phyloP scores from a whole-genome alignment of 805 yeast species.

The Wickerhamiella alocasiicola region DNA sequence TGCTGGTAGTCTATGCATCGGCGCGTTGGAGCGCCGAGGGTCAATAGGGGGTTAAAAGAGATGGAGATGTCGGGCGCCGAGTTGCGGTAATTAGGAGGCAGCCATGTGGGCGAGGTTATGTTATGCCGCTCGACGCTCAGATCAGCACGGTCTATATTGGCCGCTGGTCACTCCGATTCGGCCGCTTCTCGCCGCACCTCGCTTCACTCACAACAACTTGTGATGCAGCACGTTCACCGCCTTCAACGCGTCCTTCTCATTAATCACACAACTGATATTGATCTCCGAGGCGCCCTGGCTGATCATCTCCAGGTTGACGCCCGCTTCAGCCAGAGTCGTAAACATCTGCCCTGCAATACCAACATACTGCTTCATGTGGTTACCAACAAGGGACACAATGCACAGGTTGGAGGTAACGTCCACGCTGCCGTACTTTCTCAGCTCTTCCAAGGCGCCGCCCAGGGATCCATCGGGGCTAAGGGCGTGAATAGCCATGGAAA shows the following conservation, averaged over 20 bases:
- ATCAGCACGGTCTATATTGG: too few species aligned
- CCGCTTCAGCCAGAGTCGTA: slow-evolving; percentile 81
- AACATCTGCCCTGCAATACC: slow-evolving; percentile 98
- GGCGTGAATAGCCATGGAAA: slow-evolving; percentile 90
- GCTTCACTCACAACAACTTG: slow-evolving; percentile 37
- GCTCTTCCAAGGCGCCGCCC: slow-evolving; percentile 62
- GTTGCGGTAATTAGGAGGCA: too few species aligned
- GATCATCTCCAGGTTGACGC: slow-evolving; percentile 93
- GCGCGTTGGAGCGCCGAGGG: too few species aligned
- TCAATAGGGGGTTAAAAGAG: too few species aligned
- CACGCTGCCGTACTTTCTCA: slow-evolving; percentile 71
- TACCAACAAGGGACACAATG: slow-evolving; percentile 88
- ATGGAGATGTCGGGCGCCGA: too few species aligned
- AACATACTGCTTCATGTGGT: slow-evolving; percentile 90
- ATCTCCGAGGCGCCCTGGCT: slow-evolving; percentile 97
- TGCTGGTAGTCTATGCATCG: too few species aligned
- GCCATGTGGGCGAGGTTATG: too few species aligned
- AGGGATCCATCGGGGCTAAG: slow-evolving; percentile 46
- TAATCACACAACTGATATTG: slow-evolving; percentile 89
- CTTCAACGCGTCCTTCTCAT: slow-evolving; percentile 65
- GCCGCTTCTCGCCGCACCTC: background rate
- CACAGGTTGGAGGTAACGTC: slow-evolving; percentile 82
- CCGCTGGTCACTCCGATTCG: too few species aligned
- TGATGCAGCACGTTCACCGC: slow-evolving; percentile 82
- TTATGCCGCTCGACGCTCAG: too few species aligned